Conservation (phyloP, 495 filamentous ascomycete species). For the Xylona heveae region DNA sequence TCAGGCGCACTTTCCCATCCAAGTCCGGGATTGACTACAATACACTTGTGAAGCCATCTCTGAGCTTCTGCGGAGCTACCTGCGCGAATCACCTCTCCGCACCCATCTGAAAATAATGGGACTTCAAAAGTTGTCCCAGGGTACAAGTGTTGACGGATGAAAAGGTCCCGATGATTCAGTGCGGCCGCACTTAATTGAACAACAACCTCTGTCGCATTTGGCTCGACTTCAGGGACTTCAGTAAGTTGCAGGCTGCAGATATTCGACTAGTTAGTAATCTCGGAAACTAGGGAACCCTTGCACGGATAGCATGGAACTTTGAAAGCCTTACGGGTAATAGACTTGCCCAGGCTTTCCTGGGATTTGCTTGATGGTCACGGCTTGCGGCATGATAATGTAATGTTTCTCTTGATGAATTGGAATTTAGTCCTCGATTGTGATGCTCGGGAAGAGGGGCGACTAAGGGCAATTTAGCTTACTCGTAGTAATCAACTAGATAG, state of each 20-base stretch:
- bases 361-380: conserved; percentile 30
- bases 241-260: conserved; percentile 37
- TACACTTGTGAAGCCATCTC: conserved; percentile 38
- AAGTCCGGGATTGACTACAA: conserved; percentile 48
- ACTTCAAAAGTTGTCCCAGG: conserved; percentile 54
- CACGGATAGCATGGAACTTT: conserved; percentile 5
- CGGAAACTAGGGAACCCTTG: not conserved
- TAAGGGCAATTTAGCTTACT: too few relatives aligned
- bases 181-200: conserved; percentile 52
- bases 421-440: too few relatives aligned
- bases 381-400: conserved; percentile 31
- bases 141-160: conserved; percentile 36
- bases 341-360: conserved; percentile 71
- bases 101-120: conserved; percentile 63
- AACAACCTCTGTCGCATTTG: conserved; percentile 40
- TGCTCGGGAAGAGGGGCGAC: too few relatives aligned
- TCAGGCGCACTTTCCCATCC: conserved; percentile 53
- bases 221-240: conserved; percentile 32
- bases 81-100: conserved; percentile 41
- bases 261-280: conserved; percentile 1
- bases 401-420: too few relatives aligned
- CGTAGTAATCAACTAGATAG: too few relatives aligned
- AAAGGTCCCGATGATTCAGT: conserved; percentile 44
- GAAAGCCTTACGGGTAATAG: conserved; percentile 42
- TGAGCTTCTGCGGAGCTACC: conserved; percentile 28